Percentiles rank a stretch among this genome's conserved stretches.
Conservation (phyloP, 441 rosid genomes). For the Corymbia calophylla region DNA sequence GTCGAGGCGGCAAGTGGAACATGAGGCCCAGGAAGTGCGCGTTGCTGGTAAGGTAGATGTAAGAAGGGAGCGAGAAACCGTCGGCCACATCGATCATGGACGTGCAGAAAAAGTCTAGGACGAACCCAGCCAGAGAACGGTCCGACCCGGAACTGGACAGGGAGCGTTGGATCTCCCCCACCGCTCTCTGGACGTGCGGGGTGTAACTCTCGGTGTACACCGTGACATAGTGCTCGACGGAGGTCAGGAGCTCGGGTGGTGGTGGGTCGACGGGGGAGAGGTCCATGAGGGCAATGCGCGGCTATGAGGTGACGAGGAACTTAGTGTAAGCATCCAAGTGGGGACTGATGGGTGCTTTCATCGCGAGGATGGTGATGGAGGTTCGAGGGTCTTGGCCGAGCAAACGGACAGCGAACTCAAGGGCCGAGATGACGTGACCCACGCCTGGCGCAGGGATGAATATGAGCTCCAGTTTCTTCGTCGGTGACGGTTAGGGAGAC, state of each 20-base stretch:
- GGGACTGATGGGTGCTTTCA: slow-evolving; percentile 18
- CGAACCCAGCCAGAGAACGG: slow-evolving; percentile 21
- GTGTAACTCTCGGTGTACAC: slow-evolving; percentile 5
- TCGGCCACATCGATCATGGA: slow-evolving; percentile 22
- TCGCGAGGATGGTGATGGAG: slow-evolving; percentile 29
- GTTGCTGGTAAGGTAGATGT: slow-evolving; percentile 29
- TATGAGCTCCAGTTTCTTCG: slow-evolving; percentile 35
- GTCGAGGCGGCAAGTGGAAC: slow-evolving; percentile 19
- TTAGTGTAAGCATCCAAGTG: slow-evolving; percentile 16
- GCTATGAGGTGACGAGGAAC: slow-evolving; percentile 18
- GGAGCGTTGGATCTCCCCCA: slow-evolving; percentile 10
- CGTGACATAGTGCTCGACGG: slow-evolving; percentile 16
- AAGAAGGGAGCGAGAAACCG: slow-evolving; percentile 27
- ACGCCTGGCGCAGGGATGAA: slow-evolving; percentile 35
- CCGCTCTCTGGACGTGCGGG: slow-evolving; percentile 15
- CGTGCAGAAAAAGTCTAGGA: slow-evolving; percentile 33
- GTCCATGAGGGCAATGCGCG: slow-evolving; percentile 26
- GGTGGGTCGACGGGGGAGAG: slow-evolving; percentile 36
- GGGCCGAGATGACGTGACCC: slow-evolving; percentile 39
- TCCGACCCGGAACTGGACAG: slow-evolving; percentile 1
- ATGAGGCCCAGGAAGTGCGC: slow-evolving; percentile 27
- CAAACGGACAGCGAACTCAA: slow-evolving; percentile 37
- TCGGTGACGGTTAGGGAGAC: neutral
- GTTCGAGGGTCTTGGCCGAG: slow-evolving; percentile 27
- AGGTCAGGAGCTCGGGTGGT: slow-evolving; percentile 9